Evolutionary conservation across 768 basidiomycete genomes (phyloP), one percentile per base, ranked within the genome.

Genomic region (Xerocomellus chrysenteron): DNA sequence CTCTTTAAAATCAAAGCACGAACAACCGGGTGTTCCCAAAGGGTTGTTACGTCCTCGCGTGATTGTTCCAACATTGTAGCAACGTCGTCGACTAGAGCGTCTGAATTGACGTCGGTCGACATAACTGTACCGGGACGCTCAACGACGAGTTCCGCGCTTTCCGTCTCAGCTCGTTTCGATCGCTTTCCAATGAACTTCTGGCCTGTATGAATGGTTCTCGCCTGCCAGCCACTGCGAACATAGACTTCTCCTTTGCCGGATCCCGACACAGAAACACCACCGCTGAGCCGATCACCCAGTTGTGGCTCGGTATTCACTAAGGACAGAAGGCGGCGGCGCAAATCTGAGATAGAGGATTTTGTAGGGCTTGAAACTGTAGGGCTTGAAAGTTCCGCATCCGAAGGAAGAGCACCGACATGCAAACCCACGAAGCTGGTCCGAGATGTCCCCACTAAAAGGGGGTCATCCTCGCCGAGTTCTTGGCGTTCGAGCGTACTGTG

Each of bases 221-320:
- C 78, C 67, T 92, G 90, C 90, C 90, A 92, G 13, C 90, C 90
- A 47, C 80, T 84, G 28, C 90, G 86, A 17, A 92, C 90, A 65
- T 80, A 90, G 35, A 92, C 82, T 50, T 82, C 82, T 57, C 87
- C 85, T 62, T 82, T 88, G 9, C 88, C 88, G n/a, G 87, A 87
- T 30, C 87, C 87, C 21, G 86, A 84, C 33, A 90, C 82, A 24
- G 82, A 76, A 52, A 90, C 73, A 14, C 89, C 90, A 28, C 88
- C 90, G 52, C 86, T 89, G 19, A 92, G 79, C 40, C 85, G 82
- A 58, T 88, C 83, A 7, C 82, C 88, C 43, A 92, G 80, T 42
- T 81, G 78, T 2, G 76, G 63, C 63, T 92, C 90, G 19, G 81
- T 74, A 1, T 82, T 77, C 41, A 86, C 76, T 10, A 92, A 76